Evolutionary conservation across 306 rosid genomes (phyloP).

Genomic region (Castanospermum australe): DNA sequence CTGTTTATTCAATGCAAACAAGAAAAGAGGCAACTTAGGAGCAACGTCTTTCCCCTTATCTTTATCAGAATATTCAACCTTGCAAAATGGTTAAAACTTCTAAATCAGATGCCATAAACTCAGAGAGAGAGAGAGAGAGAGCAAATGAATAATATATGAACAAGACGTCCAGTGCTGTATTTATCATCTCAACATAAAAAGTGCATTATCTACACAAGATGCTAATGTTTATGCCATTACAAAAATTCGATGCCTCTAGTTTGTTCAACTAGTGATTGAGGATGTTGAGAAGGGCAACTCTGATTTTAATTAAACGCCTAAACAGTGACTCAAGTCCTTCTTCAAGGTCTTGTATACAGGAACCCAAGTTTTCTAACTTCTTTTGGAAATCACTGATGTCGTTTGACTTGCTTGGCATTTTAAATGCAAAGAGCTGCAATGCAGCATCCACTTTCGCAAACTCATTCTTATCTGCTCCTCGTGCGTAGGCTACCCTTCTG

Average conservation of each 20-base stretch:
- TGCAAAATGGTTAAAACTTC: not conserved
- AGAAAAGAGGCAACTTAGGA: not conserved
- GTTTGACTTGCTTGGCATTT: constrained; percentile 18
- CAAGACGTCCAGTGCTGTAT: not conserved
- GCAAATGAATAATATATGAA: not conserved
- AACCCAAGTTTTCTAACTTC: constrained; percentile 20
- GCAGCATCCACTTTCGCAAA: constrained; percentile 32
- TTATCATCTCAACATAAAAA: not conserved
- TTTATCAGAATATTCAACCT: not conserved
- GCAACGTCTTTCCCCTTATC: not conserved
- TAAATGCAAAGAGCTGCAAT: constrained; percentile 12
- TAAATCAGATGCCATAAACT: not conserved
- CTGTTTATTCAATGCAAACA: not conserved
- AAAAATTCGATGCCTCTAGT: constrained; percentile 6
- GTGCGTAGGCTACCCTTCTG: constrained; percentile 12
- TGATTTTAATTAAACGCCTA: constrained; percentile 31
- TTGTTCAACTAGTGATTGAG: constrained; percentile 30
- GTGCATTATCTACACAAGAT: constrained; percentile 25
- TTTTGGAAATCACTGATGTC: constrained; percentile 11
- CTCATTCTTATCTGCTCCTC: constrained; percentile 23
- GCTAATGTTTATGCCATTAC: constrained; percentile 20
- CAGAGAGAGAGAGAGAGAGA: not conserved
- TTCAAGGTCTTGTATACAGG: constrained; percentile 31
- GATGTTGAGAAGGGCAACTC: constrained; percentile 37
- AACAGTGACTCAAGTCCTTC: constrained; percentile 31